Conservation (phyloP, 2,329 filamentous ascomycete species). For the Plenodomus lindquistii region DNA sequence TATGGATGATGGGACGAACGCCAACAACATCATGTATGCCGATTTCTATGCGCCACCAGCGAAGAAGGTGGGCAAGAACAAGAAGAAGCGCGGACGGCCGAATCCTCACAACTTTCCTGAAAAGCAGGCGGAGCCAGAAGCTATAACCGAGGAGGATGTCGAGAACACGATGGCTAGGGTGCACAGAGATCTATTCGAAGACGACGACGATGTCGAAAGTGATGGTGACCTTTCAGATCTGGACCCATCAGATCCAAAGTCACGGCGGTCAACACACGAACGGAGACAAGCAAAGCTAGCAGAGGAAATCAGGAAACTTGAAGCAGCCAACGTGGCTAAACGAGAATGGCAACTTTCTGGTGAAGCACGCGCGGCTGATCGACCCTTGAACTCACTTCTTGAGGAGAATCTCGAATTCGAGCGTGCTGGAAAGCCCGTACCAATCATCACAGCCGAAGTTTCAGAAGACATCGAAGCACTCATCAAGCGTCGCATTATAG, state of each 20-base stretch:
- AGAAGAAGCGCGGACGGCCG: slow-evolving; percentile 56
- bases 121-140: slow-evolving; percentile 23
- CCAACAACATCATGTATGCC: slow-evolving; percentile 86
- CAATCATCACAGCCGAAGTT: slow-evolving; percentile 88
- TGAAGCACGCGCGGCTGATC: slow-evolving; percentile 79
- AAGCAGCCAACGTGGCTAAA: slow-evolving; percentile 86
- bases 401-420: slow-evolving; percentile 97
- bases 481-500: slow-evolving; percentile 89
- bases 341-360: slow-evolving; percentile 88
- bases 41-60: slow-evolving; percentile 92
- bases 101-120: slow-evolving; percentile 57
- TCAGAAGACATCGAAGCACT: slow-evolving; percentile 90
- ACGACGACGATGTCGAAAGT: slow-evolving; percentile 63
- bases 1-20: slow-evolving; percentile 66
- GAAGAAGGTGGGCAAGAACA: slow-evolving; percentile 67
- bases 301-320: slow-evolving; percentile 88
- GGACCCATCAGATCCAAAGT: slow-evolving; percentile 70
- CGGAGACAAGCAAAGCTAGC: slow-evolving; percentile 81
- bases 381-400: slow-evolving; percentile 87
- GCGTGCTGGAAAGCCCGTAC: slow-evolving; percentile 89
- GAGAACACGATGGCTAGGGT: slow-evolving; percentile 85
- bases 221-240: slow-evolving; percentile 62
- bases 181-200: slow-evolving; percentile 85
- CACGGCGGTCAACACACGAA: slow-evolving; percentile 82
- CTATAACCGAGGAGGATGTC: slow-evolving; percentile 62